Percentiles rank a stretch among this genome's conserved stretches.
phyloP scores from a whole-genome alignment of 106 monocot genomes.

The Phalaenopsis aphrodite region DNA sequence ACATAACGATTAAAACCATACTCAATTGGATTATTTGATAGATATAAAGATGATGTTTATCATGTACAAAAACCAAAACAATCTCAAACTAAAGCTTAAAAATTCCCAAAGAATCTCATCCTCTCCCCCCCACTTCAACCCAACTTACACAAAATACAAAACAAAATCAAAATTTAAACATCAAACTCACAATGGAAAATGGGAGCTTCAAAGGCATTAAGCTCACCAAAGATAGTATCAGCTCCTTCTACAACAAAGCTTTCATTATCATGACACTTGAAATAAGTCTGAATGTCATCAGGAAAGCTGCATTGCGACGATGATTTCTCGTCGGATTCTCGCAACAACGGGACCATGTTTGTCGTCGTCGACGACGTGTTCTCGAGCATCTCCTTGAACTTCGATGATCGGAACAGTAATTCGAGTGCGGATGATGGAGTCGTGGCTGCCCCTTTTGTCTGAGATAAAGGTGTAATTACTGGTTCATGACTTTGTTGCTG shows the following conservation, averaged over 20 bases:
- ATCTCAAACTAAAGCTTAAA: no score
- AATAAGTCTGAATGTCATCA: conserved; percentile 55
- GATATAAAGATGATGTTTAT: no score
- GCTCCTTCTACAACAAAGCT: conserved; percentile 28
- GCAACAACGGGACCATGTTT: conserved; percentile 5
- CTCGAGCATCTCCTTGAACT: conserved; percentile 36
- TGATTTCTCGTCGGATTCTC: conserved; percentile 16
- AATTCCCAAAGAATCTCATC: no score
- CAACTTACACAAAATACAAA: no score
- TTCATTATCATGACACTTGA: conserved; percentile 22
- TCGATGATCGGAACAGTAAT: conserved; percentile 19
- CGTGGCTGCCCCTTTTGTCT: neutral
- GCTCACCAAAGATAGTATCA: conserved; percentile 48
- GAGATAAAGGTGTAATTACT: neutral
- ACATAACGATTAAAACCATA: no score
- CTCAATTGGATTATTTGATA: no score
- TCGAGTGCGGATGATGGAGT: conserved; percentile 20
- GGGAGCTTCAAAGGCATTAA: conserved; percentile 34
- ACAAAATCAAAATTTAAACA: neutral
- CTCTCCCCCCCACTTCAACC: no score
- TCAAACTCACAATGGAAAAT: conserved; percentile 50
- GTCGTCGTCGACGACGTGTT: conserved; percentile 1
- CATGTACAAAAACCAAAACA: no score
- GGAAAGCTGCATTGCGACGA: conserved; percentile 36
- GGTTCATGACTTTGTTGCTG: neutral